Evolutionary conservation across 352 stramenopile species (phyloP), one percentile per base, ranked within the genome.

Genomic region (Phytophthora ohioensis): DNA sequence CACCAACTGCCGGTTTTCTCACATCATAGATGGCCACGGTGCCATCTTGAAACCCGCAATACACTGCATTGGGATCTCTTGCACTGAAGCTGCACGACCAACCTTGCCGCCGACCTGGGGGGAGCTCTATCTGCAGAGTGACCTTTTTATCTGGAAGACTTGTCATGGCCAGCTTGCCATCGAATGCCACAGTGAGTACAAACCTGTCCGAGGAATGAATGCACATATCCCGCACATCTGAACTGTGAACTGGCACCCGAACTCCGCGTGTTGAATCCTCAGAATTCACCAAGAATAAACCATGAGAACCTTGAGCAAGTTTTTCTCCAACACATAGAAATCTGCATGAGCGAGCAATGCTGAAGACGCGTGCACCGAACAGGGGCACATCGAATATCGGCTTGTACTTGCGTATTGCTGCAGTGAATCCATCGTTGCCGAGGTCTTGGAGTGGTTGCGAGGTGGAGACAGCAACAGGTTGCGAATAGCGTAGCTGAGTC

Each of bases 241-340:
- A 82, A 13, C 64, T 76, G 63, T 93, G 86, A 5, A 67, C 67
- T 0, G 67, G 21, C 21, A 91, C 74, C 39, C 58, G 55, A 12
- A 72, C 46, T 3, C 60, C 54, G 43, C 80, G 73, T 1, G 64
- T 76, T 4, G 77, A 43, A 60, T 89, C 78, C 15, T 73, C 55
- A 6, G 71, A 52, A 32, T 70, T 87, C 3, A 92, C 34, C 73
- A 84, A 79, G n/a, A 83, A 10, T 34, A 90, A 61, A 12, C 82
- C 82, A 61, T 80, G 68, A 45, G 65, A 74, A 27, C 36, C 70
- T 21, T 58, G 17, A 17, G 41, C 52, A 8, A 90, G 41, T 34
- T 75, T 67, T 15, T 90, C 85, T 10, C 81, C 82, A 13, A 91
- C 69, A 48, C 82, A 92, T 15, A 92, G 5, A 56, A 83, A 76